These are phyloP conservation scores for Populus tremula DNA, from an alignment of 345 rosid genomes.

Conservation along the genomic window DNA sequence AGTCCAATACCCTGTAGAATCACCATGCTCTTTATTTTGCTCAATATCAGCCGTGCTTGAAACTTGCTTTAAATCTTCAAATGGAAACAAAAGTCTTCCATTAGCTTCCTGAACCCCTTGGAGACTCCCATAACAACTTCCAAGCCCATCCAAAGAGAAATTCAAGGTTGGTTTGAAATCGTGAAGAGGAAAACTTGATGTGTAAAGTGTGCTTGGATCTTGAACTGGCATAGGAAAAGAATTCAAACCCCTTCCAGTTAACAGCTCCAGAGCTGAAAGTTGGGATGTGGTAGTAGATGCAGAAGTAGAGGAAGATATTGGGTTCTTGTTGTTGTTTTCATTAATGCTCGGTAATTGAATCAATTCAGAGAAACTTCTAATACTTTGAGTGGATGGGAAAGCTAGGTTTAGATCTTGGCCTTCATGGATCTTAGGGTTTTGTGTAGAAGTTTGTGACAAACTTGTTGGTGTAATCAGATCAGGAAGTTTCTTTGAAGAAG, in stretches of 20 bases:
- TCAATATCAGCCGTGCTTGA: slow-evolving; percentile 43
- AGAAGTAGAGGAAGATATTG: slow-evolving; percentile 26
- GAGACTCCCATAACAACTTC: slow-evolving; percentile 49
- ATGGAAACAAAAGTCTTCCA: slow-evolving; percentile 81
- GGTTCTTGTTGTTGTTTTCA: slow-evolving; percentile 35
- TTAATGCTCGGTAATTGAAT: slow-evolving; percentile 46
- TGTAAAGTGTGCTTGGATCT: slow-evolving; percentile 48
- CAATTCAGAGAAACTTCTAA: slow-evolving; percentile 56
- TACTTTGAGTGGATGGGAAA: slow-evolving; percentile 49
- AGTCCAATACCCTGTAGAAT: slow-evolving; percentile 81
- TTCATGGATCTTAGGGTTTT: slow-evolving; percentile 57
- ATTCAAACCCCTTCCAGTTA: slow-evolving; percentile 65
- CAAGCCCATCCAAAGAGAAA: slow-evolving; percentile 77
- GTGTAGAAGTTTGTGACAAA: slow-evolving; percentile 29
- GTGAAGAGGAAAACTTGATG: slow-evolving; percentile 62
- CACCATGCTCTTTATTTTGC: slow-evolving; percentile 50
- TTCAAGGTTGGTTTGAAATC: slow-evolving; percentile 77
- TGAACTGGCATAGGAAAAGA: slow-evolving; percentile 66
- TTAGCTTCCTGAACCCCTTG: slow-evolving; percentile 43
- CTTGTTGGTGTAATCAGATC: slow-evolving; percentile 49
- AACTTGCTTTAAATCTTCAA: slow-evolving; percentile 87
- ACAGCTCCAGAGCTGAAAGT: slow-evolving; percentile 66
- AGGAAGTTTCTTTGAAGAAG: slow-evolving; percentile 61
- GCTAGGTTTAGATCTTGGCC: slow-evolving; percentile 83
- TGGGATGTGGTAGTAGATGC: slow-evolving; percentile 25